Evolutionary conservation across 129 eudicot genomes (phyloP), one percentile per base, ranked within the genome.

Genomic region (Helianthus tuberosus): DNA sequence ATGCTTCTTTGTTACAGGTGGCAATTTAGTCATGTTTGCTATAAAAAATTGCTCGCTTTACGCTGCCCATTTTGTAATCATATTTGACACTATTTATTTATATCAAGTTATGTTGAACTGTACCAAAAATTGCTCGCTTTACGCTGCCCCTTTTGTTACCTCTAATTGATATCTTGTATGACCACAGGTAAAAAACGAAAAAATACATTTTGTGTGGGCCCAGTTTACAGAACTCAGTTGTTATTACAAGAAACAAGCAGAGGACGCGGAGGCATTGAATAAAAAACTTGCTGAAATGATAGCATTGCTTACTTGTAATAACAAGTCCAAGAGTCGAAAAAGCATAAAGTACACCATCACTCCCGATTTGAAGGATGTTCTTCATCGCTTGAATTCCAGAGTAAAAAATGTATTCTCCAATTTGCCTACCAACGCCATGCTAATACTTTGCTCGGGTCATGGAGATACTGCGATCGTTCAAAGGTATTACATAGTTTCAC

Each of bases 381-480:
- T 95, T 43, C 52, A 80, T 80, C 87, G 83, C 17, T 68, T 89
- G 25, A 79, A 91, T 84, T 75, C 78, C 68, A 79, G 89, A 79
- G 80, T 95, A 55, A 80, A 77, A 77, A 72, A 72, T 62, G 29
- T 91, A 50, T 83, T 87, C 51, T 70, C 94, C 59, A 77, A 76
- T 72, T 87, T 95, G 77, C 99, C 96, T 14, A 32, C 38, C 14
- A 95, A 95, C 77, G 81, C 92, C 48, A 95, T 95, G 99, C 86
- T 95, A 54, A 84, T 95, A 59, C 73, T 95, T 43, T 95, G 96
- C 86, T 86, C 99, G 0, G 99, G 97, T 72, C 97, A 95, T 68
- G 99, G 99, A 69, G 96, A 95, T 82, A 91, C 96, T 58, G 90
- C 95, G 76, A 73, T 86, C 11, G 91, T 95, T 50, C 96, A 85